Evolutionary conservation across 306 rosid species (phyloP).

Genomic region (Pterocarpus santalinus): DNA sequence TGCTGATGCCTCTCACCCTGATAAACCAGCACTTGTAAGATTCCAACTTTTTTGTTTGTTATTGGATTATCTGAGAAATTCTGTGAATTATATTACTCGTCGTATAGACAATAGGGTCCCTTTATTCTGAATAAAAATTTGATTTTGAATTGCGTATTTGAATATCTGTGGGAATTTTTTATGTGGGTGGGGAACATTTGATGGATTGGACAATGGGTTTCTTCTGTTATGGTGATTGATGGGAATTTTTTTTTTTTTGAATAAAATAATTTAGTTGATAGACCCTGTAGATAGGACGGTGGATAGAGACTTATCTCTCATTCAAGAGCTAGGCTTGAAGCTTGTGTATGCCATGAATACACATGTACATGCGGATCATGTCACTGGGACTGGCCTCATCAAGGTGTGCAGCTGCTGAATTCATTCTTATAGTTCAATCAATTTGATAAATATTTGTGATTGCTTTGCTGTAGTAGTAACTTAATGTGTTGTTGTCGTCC

Average conservation of each 20-base stretch:
- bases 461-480: slow-evolving; percentile 6
- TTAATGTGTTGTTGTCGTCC: slow-evolving; percentile 25
- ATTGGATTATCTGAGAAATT: neutral
- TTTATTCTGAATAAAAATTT: slow-evolving; percentile 17
- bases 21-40: slow-evolving; percentile 78
- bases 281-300: slow-evolving; percentile 95
- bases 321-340: slow-evolving; percentile 76
- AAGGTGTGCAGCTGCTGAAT: slow-evolving; percentile 63
- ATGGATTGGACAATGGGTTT: slow-evolving; percentile 37
- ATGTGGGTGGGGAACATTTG: slow-evolving; percentile 27
- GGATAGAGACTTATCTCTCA: slow-evolving; percentile 85
- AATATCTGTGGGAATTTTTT: neutral
- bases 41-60: neutral
- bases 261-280: slow-evolving; percentile 70
- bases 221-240: slow-evolving; percentile 23
- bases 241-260: neutral
- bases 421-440: neutral
- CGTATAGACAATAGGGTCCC: neutral
- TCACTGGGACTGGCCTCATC: slow-evolving; percentile 90
- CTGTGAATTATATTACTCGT: neutral
- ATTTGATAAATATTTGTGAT: neutral
- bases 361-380: slow-evolving; percentile 99
- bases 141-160: slow-evolving; percentile 25
- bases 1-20: slow-evolving; percentile 79
- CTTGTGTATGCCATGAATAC: slow-evolving; percentile 90